Conservation (phyloP, 108 stramenopile genomes). For the Poteriospumella lacustris region DNA sequence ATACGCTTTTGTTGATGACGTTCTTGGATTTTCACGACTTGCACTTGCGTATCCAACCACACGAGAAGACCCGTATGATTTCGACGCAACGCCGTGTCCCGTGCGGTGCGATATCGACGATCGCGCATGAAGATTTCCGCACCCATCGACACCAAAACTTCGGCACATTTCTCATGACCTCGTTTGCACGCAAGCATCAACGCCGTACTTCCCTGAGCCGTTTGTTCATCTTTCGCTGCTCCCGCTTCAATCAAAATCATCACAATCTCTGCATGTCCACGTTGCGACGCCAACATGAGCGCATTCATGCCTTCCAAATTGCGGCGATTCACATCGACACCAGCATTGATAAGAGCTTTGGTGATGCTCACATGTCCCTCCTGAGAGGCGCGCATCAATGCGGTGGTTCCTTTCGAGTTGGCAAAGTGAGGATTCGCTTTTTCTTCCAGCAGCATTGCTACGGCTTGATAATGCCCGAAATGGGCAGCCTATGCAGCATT, state of each 20-base stretch:
- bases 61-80: slow-evolving; percentile 17
- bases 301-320: slow-evolving; percentile 74
- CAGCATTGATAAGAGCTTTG: slow-evolving; percentile 34
- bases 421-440: slow-evolving; percentile 60
- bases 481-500: slow-evolving; percentile 55
- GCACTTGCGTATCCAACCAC: slow-evolving; percentile 29
- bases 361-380: slow-evolving; percentile 65
- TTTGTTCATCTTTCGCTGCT: slow-evolving; percentile 56
- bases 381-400: slow-evolving; percentile 74
- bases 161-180: slow-evolving; percentile 62
- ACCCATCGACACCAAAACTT: slow-evolving; percentile 68
- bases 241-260: slow-evolving; percentile 58
- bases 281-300: slow-evolving; percentile 75
- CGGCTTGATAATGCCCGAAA: slow-evolving; percentile 64
- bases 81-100: slow-evolving; percentile 56
- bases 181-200: slow-evolving; percentile 77
- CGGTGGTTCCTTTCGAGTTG: slow-evolving; percentile 74
- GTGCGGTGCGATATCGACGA: slow-evolving; percentile 60
- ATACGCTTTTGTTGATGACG: slow-evolving; percentile 37
- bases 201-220: slow-evolving; percentile 69
- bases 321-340: slow-evolving; percentile 64
- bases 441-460: slow-evolving; percentile 56
- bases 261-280: slow-evolving; percentile 69
- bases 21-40: slow-evolving; percentile 45
- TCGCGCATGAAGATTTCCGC: slow-evolving; percentile 67